Evolutionary conservation across 495 filamentous ascomycete genomes (phyloP), one percentile per base, ranked within the genome.

Genomic region (Aspergillus sclerotioniger): DNA sequence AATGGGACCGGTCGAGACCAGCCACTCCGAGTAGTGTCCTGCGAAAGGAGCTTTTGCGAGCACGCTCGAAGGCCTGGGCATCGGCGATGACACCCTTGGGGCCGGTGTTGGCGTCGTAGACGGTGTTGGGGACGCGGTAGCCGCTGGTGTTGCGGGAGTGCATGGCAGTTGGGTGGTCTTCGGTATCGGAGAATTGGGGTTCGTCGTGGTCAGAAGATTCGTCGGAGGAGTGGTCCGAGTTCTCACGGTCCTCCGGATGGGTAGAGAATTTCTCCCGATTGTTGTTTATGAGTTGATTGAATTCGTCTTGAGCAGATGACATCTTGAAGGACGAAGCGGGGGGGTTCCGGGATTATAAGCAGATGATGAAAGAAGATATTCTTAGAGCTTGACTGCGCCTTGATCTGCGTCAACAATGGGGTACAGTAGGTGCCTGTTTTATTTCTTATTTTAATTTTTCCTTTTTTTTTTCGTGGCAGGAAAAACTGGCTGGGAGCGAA

Each of bases 11-110:
- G 48, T 76, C 67, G 46, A 64, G 66, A 57, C 65, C 67, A 25
- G 76, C 67, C 44, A 64, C 67, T 57, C 64, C 66, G 44, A 77
- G 72, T 28, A 83, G 66, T 16, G 80, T 82, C 45, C 68, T 65
- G 31, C 80, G 79, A 68, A 82, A 80, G 49, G 83, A 88, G 61
- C 75, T 79, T 62, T 87, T 88, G 51, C 85, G 85, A 10, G 92
- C 91, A 53, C 86, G 84, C 72, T 97, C 92, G 67, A 92, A 98
- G 53, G 90, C 87, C 60, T 90, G 84, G 21, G 94, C 94, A 67
- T 98, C 94, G 62, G 95, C 92, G 59, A 98, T 97, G 71, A 98
- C 94, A 62, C 94, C 94, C 76, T 98, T 98, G 54, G 96, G 95
- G 25, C 94, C 94, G n/a, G 95, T 95, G 64, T 94, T 90, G 60